phyloP scores from a whole-genome alignment of 805 yeast species.

The Candida mattraensis region DNA sequence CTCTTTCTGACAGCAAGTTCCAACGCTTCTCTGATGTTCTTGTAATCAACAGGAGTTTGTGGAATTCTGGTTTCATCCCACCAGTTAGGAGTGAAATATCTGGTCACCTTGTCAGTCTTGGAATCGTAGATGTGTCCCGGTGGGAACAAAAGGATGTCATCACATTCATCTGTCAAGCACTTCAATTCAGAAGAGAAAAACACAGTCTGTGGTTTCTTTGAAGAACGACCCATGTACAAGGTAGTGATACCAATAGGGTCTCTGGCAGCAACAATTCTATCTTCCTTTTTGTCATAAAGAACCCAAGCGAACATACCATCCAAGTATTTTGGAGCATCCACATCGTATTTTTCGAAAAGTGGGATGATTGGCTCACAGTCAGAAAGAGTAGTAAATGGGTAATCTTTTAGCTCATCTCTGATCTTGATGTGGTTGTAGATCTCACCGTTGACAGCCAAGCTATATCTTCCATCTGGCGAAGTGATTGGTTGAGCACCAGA shows the following conservation, averaged over 20 bases:
- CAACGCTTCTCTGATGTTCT: conserved; percentile 69
- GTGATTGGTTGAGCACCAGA: conserved; percentile 98
- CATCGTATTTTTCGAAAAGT: conserved; percentile 77
- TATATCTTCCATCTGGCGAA: conserved; percentile 69
- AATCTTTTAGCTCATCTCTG: conserved; percentile 72
- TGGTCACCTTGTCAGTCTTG: conserved; percentile 74
- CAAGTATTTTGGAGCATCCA: conserved; percentile 86
- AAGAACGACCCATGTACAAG: conserved; percentile 86
- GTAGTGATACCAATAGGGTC: conserved; percentile 98
- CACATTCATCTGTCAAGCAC: conserved; percentile 93
- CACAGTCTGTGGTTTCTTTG: conserved; percentile 68
- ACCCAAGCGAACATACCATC: conserved; percentile 99
- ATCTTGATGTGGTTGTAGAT: conserved; percentile 93
- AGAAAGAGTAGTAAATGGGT: conserved; percentile 77
- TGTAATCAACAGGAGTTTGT: conserved; percentile 70
- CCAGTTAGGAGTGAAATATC: conserved; percentile 94
- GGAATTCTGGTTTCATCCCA: conserved; percentile 83
- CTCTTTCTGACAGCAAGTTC: conserved; percentile 98
- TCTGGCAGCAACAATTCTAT: conserved; percentile 93
- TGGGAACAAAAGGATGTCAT: conserved; percentile 88
- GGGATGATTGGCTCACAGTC: conserved; percentile 99
- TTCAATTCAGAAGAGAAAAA: conserved; percentile 94
- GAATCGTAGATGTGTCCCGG: conserved; percentile 98
- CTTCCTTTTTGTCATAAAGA: conserved; percentile 77
- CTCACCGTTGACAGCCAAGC: conserved; percentile 94